These are phyloP conservation scores for Quercus phellos DNA, from an alignment of 331 rosid genomes.

Conservation along the genomic window DNA sequence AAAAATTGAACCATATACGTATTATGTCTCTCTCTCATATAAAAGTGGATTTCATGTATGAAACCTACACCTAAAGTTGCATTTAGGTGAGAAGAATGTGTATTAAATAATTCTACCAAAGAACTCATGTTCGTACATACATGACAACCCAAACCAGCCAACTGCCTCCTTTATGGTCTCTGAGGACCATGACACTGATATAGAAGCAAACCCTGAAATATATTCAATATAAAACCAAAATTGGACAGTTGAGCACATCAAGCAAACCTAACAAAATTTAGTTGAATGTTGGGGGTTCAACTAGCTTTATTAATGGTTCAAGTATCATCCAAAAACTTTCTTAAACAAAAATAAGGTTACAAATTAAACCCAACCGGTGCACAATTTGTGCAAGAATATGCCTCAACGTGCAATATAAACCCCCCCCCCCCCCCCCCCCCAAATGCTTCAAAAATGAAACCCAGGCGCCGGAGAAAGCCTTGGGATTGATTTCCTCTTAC, in stretches of 20 bases:
- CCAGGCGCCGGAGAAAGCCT: background rate
- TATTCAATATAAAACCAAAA: background rate
- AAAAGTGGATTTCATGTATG: too few species aligned
- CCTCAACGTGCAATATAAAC: background rate
- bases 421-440: too few species aligned
- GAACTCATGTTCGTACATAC: background rate
- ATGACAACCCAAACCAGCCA: background rate
- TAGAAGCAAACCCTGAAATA: background rate
- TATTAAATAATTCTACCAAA: too few species aligned
- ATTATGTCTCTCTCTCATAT: too few species aligned
- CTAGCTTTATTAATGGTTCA: background rate
- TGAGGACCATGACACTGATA: background rate
- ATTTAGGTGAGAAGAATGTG: too few species aligned
- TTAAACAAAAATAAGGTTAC: background rate
- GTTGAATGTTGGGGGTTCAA: background rate
- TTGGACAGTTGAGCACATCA: too few species aligned
- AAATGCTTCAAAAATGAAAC: background rate
- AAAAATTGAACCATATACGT: too few species aligned
- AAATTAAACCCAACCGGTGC: background rate
- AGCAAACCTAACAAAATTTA: too few species aligned
- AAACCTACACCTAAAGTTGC: too few species aligned
- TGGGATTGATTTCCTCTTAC: background rate
- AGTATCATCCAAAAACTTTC: background rate
- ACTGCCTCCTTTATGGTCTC: background rate
- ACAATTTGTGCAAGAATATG: background rate